These are phyloP conservation scores for Suhomyces vadensis DNA, from an alignment of 805 yeast genomes.

Conservation along the genomic window DNA sequence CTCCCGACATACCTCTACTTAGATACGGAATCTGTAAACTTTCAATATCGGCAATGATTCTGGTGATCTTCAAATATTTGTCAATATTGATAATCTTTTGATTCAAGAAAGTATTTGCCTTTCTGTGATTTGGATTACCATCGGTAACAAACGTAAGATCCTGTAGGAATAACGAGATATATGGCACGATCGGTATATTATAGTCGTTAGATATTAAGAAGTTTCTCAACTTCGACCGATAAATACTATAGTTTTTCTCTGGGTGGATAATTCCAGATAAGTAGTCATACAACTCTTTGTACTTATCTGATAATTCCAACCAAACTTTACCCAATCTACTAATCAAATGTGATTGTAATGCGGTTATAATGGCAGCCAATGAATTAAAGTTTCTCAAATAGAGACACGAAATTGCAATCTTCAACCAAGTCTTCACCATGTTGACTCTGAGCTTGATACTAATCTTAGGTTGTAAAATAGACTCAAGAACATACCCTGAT, in stretches of 20 bases:
- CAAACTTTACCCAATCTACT: conserved; percentile 64
- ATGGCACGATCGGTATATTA: conserved; percentile 71
- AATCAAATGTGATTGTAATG: conserved; percentile 70
- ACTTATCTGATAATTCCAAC: conserved; percentile 58
- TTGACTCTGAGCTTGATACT: conserved; percentile 50
- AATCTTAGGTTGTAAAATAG: conserved; percentile 56
- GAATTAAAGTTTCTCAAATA: conserved; percentile 77
- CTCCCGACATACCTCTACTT: conserved; percentile 18
- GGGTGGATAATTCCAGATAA: conserved; percentile 72
- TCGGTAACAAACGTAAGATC: conserved; percentile 81
- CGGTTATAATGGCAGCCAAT: conserved; percentile 73
- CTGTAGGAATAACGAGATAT: conserved; percentile 70
- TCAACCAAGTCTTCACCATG: conserved; percentile 68
- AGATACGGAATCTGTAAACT: conserved; percentile 64
- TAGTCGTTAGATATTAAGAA: conserved; percentile 50
- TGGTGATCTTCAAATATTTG: conserved; percentile 66
- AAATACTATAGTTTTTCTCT: conserved; percentile 67
- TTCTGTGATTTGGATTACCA: conserved; percentile 72
- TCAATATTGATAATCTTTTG: conserved; percentile 70
- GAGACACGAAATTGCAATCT: conserved; percentile 68
- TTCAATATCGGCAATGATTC: conserved; percentile 66
- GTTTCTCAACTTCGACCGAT: conserved; percentile 61
- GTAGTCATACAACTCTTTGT: conserved; percentile 61
- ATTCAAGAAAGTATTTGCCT: conserved; percentile 55
- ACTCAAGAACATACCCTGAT: conserved; percentile 72